phyloP scores from a whole-genome alignment of 495 filamentous ascomycete species.

The Podospora conica region DNA sequence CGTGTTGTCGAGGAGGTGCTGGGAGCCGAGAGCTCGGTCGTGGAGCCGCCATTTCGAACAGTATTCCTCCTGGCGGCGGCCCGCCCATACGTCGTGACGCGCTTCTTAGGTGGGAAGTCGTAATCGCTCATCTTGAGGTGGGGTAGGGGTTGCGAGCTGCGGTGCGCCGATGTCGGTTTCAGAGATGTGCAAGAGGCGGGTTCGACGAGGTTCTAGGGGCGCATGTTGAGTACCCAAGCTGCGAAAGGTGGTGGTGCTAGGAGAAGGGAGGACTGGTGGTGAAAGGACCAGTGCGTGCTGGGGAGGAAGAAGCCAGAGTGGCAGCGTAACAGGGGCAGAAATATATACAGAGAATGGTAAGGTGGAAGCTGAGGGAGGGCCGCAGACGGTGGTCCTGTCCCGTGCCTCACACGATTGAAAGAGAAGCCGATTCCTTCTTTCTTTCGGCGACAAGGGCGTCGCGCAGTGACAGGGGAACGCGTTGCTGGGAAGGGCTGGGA shows the following conservation, averaged over 20 bases:
- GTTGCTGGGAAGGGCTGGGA: background rate
- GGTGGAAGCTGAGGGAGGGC: no score
- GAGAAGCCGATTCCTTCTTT: background rate
- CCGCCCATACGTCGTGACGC: constrained; percentile 38
- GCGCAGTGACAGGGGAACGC: background rate
- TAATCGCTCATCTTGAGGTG: constrained; percentile 33
- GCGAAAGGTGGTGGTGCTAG: no score
- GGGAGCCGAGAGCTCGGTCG: constrained; percentile 7
- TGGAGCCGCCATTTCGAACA: constrained; percentile 11
- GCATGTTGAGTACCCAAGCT: background rate
- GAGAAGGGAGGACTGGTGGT: no score
- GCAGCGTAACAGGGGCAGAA: no score
- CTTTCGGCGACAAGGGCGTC: background rate
- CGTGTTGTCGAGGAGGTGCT: constrained; percentile 13
- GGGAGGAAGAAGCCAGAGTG: no score
- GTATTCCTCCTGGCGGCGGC: constrained; percentile 26
- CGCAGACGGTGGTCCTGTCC: no score
- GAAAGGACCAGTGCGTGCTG: no score
- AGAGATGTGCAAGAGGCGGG: background rate
- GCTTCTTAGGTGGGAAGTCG: constrained; percentile 33
- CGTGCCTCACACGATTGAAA: no score
- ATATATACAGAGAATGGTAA: no score
- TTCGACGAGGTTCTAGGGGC: background rate
- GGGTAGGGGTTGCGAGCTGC: background rate
- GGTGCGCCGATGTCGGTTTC: background rate